phyloP scores from a whole-genome alignment of 73 alveolate species.

The Paramecium pentaurelia region DNA sequence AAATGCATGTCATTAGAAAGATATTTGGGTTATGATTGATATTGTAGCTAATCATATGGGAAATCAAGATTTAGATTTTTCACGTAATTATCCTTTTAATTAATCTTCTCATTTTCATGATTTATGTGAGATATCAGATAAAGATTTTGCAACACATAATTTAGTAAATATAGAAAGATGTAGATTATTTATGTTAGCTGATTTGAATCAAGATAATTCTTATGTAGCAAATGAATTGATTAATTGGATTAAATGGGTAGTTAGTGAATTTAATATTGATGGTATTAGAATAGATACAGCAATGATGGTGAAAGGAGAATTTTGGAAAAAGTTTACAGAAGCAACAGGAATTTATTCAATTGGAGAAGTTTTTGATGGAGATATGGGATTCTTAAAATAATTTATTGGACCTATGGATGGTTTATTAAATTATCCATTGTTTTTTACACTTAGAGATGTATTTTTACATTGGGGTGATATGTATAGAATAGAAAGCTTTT shows the following conservation, averaged over 20 bases:
- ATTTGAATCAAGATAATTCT: slow-evolving; percentile 80
- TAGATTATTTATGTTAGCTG: slow-evolving; percentile 93
- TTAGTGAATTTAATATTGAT: slow-evolving; percentile 81
- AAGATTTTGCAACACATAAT: slow-evolving; percentile 44
- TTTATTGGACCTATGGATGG: slow-evolving; percentile 85
- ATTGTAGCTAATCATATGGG: slow-evolving; percentile 95
- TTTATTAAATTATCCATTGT: slow-evolving; percentile 92
- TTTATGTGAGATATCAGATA: slow-evolving; percentile 73
- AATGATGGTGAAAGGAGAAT: slow-evolving; percentile 83
- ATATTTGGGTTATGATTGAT: slow-evolving; percentile 96
- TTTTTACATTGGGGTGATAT: slow-evolving; percentile 69
- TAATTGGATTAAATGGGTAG: slow-evolving; percentile 81
- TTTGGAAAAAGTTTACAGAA: slow-evolving; percentile 82
- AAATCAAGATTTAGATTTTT: slow-evolving; percentile 67
- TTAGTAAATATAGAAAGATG: slow-evolving; percentile 83
- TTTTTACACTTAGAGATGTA: slow-evolving; percentile 73
- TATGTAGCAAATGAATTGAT: slow-evolving; percentile 78
- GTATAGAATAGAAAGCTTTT: slow-evolving; percentile 52
- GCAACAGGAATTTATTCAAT: slow-evolving; percentile 85
- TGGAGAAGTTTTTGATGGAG: slow-evolving; percentile 84
- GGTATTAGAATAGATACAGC: slow-evolving; percentile 95
- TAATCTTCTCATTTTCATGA: slow-evolving; percentile 82
- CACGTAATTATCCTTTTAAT: slow-evolving; percentile 88
- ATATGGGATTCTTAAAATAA: slow-evolving; percentile 68
- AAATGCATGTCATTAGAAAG: slow-evolving; percentile 79